Percentiles rank a stretch among this genome's conserved stretches.
phyloP scores from a whole-genome alignment of 306 rosid genomes.

The Castanea mollissima region DNA sequence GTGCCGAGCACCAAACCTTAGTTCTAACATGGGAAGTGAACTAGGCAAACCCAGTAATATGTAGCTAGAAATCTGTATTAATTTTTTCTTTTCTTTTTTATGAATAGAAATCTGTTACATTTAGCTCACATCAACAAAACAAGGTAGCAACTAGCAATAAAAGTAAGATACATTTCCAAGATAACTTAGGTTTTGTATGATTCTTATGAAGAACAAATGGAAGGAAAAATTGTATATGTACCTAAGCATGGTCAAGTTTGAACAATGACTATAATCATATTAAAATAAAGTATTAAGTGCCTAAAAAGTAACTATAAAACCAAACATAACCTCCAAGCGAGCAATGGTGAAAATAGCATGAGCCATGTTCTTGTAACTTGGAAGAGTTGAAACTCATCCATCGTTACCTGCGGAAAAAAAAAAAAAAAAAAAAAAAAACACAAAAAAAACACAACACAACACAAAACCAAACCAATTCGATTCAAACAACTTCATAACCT shows the following conservation, averaged over 20 bases:
- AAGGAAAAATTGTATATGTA: no score
- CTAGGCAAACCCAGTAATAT: neutral
- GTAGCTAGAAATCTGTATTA: neutral
- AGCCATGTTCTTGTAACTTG: slow-evolving; percentile 75
- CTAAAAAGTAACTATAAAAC: no score
- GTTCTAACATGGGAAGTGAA: neutral
- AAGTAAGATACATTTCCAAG: neutral
- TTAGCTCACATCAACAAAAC: neutral
- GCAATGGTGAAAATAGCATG: slow-evolving; percentile 81
- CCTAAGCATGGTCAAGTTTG: neutral
- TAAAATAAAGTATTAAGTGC: no score
- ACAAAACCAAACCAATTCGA: slow-evolving; percentile 6
- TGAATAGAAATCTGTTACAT: no score
- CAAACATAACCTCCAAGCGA: slow-evolving; percentile 64
- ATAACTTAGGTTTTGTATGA: neutral
- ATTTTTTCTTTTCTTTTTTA: no score
- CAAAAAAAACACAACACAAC: neutral
- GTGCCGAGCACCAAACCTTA: neutral
- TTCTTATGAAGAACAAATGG: neutral
- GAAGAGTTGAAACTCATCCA: slow-evolving; percentile 68
- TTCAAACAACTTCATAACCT: neutral
- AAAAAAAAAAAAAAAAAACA: neutral
- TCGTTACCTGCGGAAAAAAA: slow-evolving; percentile 59
- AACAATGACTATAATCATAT: neutral
- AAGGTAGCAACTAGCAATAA: neutral